Percentiles rank a stretch among this genome's conserved stretches.
Evolutionary conservation across 2,329 filamentous ascomycete species (phyloP).

Genomic region (Pseudomassariella vexata): DNA sequence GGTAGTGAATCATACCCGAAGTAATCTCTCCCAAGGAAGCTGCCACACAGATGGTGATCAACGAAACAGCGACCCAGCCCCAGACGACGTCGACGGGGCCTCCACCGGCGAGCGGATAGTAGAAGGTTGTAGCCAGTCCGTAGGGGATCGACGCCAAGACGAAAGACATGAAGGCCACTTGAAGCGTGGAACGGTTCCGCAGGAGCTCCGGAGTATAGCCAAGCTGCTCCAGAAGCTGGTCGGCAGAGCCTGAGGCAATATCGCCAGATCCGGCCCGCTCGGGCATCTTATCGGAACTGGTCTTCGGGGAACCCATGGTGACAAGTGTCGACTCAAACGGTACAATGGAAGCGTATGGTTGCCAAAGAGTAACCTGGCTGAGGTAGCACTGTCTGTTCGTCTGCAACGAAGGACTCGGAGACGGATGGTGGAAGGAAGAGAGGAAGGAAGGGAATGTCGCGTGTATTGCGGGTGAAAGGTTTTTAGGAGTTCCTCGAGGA

Average conservation of each 20-base stretch:
- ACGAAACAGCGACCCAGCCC: slow-evolving; percentile 65
- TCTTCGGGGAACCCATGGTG: slow-evolving; percentile 8
- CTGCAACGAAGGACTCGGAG: too few species aligned
- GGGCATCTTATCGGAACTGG: slow-evolving; percentile 6
- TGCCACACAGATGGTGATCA: slow-evolving; percentile 66
- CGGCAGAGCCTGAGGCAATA: slow-evolving; percentile 40
- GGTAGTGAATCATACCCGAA: too few species aligned
- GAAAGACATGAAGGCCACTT: slow-evolving; percentile 72
- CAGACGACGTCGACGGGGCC: slow-evolving; percentile 66
- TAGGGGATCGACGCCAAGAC: slow-evolving; percentile 71
- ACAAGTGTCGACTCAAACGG: too few species aligned
- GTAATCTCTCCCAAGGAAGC: slow-evolving; percentile 69
- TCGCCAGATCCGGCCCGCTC: too few species aligned
- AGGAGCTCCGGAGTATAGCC: slow-evolving; percentile 62
- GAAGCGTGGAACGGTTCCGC: slow-evolving; percentile 60
- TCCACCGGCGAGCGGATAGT: slow-evolving; percentile 61
- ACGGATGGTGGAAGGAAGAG: too few species aligned
- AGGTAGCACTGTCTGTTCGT: too few species aligned
- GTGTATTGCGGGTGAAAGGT: too few species aligned
- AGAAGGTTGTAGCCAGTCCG: slow-evolving; percentile 64
- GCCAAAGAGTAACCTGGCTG: too few species aligned
- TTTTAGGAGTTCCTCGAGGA: too few species aligned
- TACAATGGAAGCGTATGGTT: too few species aligned
- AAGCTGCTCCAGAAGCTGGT: slow-evolving; percentile 57
- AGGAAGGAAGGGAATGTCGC: too few species aligned